Percentiles rank a stretch among this genome's conserved stretches.
These are phyloP conservation scores for Ogataea nonfermentans DNA, from an alignment of 805 yeast species.

Conservation along the genomic window DNA sequence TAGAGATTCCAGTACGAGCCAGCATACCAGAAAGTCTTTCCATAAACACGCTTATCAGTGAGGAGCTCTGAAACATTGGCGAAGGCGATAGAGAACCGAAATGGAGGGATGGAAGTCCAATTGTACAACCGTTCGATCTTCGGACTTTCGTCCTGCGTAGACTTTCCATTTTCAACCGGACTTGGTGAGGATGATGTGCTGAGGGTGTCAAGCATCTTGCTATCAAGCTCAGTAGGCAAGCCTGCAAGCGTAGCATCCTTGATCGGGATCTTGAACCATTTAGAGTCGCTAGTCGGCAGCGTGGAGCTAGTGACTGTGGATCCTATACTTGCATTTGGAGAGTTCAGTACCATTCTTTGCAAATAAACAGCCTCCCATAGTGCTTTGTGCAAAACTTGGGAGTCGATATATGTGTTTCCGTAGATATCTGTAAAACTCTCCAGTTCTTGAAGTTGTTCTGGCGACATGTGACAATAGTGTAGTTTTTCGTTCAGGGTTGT, in stretches of 20 bases:
- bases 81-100: constrained; percentile 52
- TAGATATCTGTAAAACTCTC: constrained; percentile 38
- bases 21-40: constrained; percentile 57
- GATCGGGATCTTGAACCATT: constrained; percentile 43
- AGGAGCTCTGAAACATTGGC: constrained; percentile 44
- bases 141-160: constrained; percentile 24
- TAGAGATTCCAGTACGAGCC: constrained; percentile 60
- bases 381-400: constrained; percentile 42
- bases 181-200: constrained; percentile 15
- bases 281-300: constrained; percentile 30
- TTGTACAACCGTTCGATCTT: constrained; percentile 26
- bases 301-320: constrained; percentile 26
- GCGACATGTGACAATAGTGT: constrained; percentile 47
- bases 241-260: constrained; percentile 50
- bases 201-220: constrained; percentile 25
- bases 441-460: constrained; percentile 44
- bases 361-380: constrained; percentile 48
- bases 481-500: constrained; percentile 41
- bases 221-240: constrained; percentile 38
- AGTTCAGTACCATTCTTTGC: constrained; percentile 38
- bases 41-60: constrained; percentile 47
- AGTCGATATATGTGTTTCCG: constrained; percentile 39
- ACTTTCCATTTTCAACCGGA: constrained; percentile 24
- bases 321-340: constrained; percentile 32
- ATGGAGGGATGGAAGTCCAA: constrained; percentile 51